Conservation (phyloP, 768 basidiomycete species). For the Tricholoma furcatifolium region DNA sequence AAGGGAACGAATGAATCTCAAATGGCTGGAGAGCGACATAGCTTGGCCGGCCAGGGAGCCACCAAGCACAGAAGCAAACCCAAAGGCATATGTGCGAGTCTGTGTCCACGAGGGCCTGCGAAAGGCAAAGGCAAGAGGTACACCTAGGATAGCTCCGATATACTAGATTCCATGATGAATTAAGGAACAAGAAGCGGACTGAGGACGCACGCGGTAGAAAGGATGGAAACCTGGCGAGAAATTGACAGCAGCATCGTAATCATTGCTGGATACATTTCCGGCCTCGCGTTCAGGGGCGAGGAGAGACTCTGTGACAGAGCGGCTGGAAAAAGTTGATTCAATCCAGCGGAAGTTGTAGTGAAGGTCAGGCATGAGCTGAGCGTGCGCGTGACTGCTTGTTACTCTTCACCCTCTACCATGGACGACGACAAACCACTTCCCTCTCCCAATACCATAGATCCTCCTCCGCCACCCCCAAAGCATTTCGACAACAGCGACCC, state of each 20-base stretch:
- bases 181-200: background rate
- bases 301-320: slow-evolving; percentile 40
- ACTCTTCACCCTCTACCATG: slow-evolving; percentile 9
- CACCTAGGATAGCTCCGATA: slow-evolving; percentile 7
- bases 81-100: slow-evolving; percentile 16
- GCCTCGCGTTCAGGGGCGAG: slow-evolving; percentile 51
- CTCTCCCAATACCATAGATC: slow-evolving; percentile 4
- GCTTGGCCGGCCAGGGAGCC: slow-evolving; percentile 32
- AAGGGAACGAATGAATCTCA: slow-evolving; percentile 34
- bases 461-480: slow-evolving; percentile 1
- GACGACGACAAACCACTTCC: slow-evolving; percentile 7
- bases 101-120: slow-evolving; percentile 24
- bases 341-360: slow-evolving; percentile 35
- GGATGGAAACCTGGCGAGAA: slow-evolving; percentile 53
- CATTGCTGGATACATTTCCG: slow-evolving; percentile 48
- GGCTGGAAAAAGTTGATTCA: slow-evolving; percentile 43
- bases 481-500: slow-evolving; percentile 13
- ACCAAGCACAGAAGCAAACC: slow-evolving; percentile 21
- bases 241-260: slow-evolving; percentile 52
- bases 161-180: slow-evolving; percentile 8
- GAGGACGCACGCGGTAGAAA: slow-evolving; percentile 35
- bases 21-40: slow-evolving; percentile 28
- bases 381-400: background rate
- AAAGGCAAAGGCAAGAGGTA: slow-evolving; percentile 18
- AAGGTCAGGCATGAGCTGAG: slow-evolving; percentile 11